phyloP scores from a whole-genome alignment of 1,284 basidiomycete genomes.

The Ceratobasidium sp. region DNA sequence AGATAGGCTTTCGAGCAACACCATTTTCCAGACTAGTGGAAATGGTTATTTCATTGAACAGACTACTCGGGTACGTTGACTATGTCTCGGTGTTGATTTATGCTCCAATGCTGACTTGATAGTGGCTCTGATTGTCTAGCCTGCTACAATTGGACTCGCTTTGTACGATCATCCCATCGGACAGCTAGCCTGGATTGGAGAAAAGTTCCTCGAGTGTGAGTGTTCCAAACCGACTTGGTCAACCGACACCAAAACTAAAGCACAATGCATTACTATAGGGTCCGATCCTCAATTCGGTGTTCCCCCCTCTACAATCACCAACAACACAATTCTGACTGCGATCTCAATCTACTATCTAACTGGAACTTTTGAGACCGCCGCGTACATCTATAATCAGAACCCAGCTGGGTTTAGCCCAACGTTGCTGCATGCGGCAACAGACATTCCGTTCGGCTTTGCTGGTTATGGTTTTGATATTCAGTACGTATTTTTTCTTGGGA shows the following conservation, averaged over 20 bases:
- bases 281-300: constrained; percentile 13
- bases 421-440: not conserved
- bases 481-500: not conserved
- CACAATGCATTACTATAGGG: not conserved
- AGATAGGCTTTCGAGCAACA: not conserved
- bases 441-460: not conserved
- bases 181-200: constrained; percentile 41
- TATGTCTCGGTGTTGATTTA: not conserved
- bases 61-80: constrained; percentile 26
- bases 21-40: not conserved
- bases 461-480: constrained; percentile 1
- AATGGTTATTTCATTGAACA: constrained; percentile 42
- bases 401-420: not conserved
- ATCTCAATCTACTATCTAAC: constrained; percentile 44
- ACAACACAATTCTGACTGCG: constrained; percentile 36
- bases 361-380: constrained; percentile 35
- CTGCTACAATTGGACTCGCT: constrained; percentile 43
- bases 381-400: not conserved
- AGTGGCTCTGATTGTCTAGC: constrained; percentile 4
- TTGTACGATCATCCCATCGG: constrained; percentile 42
- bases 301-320: not conserved
- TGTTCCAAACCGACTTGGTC: not conserved
- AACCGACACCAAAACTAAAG: not conserved
- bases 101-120: not conserved
- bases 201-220: constrained; percentile 28